Base-by-base conservation (phyloP, 139 green algal genomes). In the Deuterostichococcus epilithicus region DNA sequence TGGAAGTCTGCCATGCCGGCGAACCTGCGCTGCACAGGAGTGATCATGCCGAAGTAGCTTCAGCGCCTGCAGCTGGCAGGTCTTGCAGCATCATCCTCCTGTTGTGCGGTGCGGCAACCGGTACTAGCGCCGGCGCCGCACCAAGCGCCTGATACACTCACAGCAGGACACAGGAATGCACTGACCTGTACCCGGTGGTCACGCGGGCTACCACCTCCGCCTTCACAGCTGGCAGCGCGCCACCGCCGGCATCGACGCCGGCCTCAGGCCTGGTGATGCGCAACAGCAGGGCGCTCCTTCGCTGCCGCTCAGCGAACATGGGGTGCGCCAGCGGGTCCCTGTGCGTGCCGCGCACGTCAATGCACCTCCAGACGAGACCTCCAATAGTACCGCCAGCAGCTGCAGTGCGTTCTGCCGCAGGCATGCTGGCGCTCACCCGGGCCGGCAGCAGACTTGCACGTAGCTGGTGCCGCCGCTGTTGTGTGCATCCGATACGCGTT, bases 1-100 rank as follows among this genome's bases (percentile, higher is more conserved):
- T 80, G 75, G 28, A 69, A 80, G 75, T 80, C 75, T 23, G 75
- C 75, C 45, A 80, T 60, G 44, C 75, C 68, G 23, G 33, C 39
- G 68, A 80, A 80, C 32, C 34, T 63, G 52, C 18, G 10, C 8
- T 5, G 52, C 52, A 63, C 52, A 63, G 20, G 20, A 20, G 52
- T 63, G 52, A n/a, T 63, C 52, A 30, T 63, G 26, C 42, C 8
- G 8, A 52, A 8, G 42, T 52, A 23, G 42, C 8, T 52, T 52
- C 42, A 52, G 10, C 13, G 42, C 42, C 13, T 8, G 42, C 42
- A 52, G 42, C n/a, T n/a, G n/a, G n/a, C n/a, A n/a, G n/a, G n/a
- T n/a, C n/a, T n/a, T n/a, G n/a, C n/a, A n/a, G n/a, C n/a, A n/a
- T n/a, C n/a, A n/a, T n/a, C n/a, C n/a, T n/a, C n/a, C n/a, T n/a